A percentile compares a stretch with the other conserved stretches of the same genome.
Conservation (phyloP, 2,329 filamentous ascomycete genomes). For the Sarocladium brachiariae region DNA sequence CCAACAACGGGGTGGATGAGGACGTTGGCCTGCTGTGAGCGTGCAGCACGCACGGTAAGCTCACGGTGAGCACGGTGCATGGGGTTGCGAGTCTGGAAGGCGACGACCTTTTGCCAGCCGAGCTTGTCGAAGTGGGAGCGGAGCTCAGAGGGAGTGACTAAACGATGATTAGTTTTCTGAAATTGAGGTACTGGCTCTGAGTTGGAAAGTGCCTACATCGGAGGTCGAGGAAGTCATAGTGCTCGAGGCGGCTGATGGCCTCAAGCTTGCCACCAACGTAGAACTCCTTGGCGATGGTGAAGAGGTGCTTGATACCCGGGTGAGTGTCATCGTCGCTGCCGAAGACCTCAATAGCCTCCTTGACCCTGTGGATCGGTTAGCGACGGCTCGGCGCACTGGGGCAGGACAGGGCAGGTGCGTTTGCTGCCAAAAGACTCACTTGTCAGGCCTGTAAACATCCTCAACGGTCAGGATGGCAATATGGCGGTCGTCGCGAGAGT, state of each 20-base stretch:
- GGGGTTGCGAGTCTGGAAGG: slow-evolving; percentile 98
- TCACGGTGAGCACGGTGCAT: slow-evolving; percentile 99
- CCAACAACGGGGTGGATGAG: slow-evolving; percentile 98
- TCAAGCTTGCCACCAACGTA: slow-evolving; percentile 96
- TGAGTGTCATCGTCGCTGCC: slow-evolving; percentile 84
- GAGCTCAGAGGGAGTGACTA: slow-evolving; percentile 88
- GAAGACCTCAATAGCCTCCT: slow-evolving; percentile 91
- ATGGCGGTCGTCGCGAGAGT: slow-evolving; percentile 94
- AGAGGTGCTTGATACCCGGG: slow-evolving; percentile 87
- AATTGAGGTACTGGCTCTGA: background rate
- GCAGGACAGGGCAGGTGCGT: background rate
- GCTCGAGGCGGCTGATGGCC: slow-evolving; percentile 88
- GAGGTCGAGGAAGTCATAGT: slow-evolving; percentile 98
- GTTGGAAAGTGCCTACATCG: slow-evolving; percentile 57
- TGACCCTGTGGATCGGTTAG: slow-evolving; percentile 47
- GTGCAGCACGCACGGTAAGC: slow-evolving; percentile 92
- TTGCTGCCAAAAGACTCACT: slow-evolving; percentile 50
- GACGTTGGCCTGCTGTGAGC: slow-evolving; percentile 93
- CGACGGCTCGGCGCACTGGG: background rate
- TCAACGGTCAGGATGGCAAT: slow-evolving; percentile 93
- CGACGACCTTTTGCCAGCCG: slow-evolving; percentile 94
- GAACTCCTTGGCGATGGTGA: slow-evolving; percentile 72
- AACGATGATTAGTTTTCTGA: background rate
- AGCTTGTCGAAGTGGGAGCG: slow-evolving; percentile 98
- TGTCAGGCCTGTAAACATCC: slow-evolving; percentile 92